These are phyloP conservation scores for Corynascus novoguineensis DNA, from an alignment of 495 filamentous ascomycete species.

Conservation along the genomic window DNA sequence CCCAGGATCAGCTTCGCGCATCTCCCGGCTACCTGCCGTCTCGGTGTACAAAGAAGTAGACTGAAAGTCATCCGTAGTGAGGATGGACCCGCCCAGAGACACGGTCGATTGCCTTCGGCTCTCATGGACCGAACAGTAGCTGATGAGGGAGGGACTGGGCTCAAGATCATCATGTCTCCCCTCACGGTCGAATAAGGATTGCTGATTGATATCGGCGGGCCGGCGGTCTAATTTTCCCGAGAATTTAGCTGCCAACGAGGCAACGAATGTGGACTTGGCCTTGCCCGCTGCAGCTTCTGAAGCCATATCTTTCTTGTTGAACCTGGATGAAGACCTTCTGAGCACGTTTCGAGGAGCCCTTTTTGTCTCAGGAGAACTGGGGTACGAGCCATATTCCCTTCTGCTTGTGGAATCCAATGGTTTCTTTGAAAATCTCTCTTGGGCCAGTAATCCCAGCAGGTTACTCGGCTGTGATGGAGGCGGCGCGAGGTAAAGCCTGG, in stretches of 20 bases:
- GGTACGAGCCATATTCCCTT: neutral
- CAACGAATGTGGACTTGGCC: neutral
- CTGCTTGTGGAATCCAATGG: neutral
- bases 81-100: conserved; percentile 56
- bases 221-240: neutral
- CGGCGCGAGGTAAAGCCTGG: no score
- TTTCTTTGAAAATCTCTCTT: neutral
- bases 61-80: conserved; percentile 33
- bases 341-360: conserved; percentile 30
- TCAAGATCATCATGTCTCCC: neutral
- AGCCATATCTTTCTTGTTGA: conserved; percentile 28
- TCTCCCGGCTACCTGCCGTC: neutral
- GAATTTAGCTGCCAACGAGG: neutral
- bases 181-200: neutral
- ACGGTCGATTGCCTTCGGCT: conserved; percentile 52
- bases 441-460: neutral
- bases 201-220: neutral
- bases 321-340: conserved; percentile 24
- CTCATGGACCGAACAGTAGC: conserved; percentile 50
- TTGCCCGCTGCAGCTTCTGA: conserved; percentile 22
- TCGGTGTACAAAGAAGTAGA: conserved; percentile 13
- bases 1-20: conserved; percentile 9
- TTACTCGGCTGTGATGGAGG: neutral
- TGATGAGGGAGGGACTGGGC: conserved; percentile 37
- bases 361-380: conserved; percentile 27